phyloP scores from a whole-genome alignment of 768 basidiomycete species.

The Lactifluus subvellereus region DNA sequence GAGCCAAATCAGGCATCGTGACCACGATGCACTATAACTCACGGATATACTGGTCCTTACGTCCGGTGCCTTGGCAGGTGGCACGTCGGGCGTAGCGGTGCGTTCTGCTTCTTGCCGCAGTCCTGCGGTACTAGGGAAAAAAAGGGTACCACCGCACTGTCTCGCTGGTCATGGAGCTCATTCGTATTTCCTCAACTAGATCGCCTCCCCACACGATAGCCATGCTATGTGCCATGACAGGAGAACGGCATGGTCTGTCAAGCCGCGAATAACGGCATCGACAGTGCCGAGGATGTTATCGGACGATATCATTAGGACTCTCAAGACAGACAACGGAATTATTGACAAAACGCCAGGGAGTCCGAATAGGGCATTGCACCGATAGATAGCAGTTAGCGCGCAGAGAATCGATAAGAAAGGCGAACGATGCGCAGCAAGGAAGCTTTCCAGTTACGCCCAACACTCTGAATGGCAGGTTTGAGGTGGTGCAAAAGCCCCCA shows the following conservation, averaged over 20 bases:
- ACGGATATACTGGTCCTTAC: constrained; percentile 36
- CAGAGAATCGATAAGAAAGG: too few species aligned
- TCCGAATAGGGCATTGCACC: constrained; percentile 28
- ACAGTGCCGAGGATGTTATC: constrained; percentile 48
- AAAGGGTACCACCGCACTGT: constrained; percentile 29
- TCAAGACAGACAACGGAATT: constrained; percentile 44
- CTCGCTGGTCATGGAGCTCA: constrained; percentile 38
- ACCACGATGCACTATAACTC: constrained; percentile 54
- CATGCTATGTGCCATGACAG: constrained; percentile 45
- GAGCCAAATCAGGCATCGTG: constrained; percentile 48
- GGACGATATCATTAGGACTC: constrained; percentile 52
- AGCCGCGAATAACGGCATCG: constrained; percentile 40
- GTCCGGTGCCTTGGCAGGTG: constrained; percentile 47
- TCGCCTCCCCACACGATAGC: constrained; percentile 45
- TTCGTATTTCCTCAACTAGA: constrained; percentile 43
- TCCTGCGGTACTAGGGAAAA: background rate
- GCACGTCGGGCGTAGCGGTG: constrained; percentile 47
- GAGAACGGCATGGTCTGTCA: constrained; percentile 49
- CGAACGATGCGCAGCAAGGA: too few species aligned
- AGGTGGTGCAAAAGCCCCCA: too few species aligned
- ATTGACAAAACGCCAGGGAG: constrained; percentile 26
- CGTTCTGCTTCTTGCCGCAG: background rate
- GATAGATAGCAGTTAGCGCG: too few species aligned
- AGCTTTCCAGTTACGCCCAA: too few species aligned
- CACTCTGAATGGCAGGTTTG: too few species aligned